Evolutionary conservation across 2,329 filamentous ascomycete genomes (phyloP), one percentile per base, ranked within the genome.

Genomic region (Calonectria pauciramosa): DNA sequence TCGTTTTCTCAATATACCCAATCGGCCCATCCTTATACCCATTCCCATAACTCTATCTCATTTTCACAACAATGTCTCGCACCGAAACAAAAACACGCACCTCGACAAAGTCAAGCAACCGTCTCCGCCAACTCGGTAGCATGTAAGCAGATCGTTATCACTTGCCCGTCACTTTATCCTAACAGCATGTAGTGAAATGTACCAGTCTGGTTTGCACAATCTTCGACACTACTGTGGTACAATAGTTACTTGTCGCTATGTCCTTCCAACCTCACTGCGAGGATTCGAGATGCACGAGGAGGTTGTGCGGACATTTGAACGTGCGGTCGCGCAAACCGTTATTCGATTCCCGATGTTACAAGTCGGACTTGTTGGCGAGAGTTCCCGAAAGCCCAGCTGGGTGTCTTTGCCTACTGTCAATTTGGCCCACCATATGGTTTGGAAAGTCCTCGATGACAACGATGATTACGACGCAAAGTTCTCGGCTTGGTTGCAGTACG

Each of bases 361-460:
- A 68, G 76, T 79, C 34, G 78, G 78, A 3, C 72, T 77, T 14
- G 23, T 80, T 2, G 74, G 78, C 10, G 78, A 79, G 36, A 71
- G 74, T 30, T 76, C 78, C 13, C 73, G 68, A 71, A 23, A 75
- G 10, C 78, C 78, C 34, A 73, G 65, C n/a, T 79, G 78, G 78
- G 56, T 79, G 44, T 47, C 73, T 44, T 49, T 79, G 3, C 30
- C 73, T 11, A 52, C 14, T 1, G 23, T 79, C n/a, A 68, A 79
- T 49, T 49, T 79, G n/a, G 34, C 59, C 20, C 30, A 44, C 4
- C 78, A 79, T 34, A 41, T 80, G 18, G 52, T 36, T 23, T 80
- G 78, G 78, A 34, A 77, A 34, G 60, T 73, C 41, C 59, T 75
- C 28, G 41, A 63, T 10, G 47, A 44, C 5, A 59, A 68, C 0